phyloP scores from a whole-genome alignment of 2,329 filamentous ascomycete genomes.

The Chrysoporthe austroafricana region DNA sequence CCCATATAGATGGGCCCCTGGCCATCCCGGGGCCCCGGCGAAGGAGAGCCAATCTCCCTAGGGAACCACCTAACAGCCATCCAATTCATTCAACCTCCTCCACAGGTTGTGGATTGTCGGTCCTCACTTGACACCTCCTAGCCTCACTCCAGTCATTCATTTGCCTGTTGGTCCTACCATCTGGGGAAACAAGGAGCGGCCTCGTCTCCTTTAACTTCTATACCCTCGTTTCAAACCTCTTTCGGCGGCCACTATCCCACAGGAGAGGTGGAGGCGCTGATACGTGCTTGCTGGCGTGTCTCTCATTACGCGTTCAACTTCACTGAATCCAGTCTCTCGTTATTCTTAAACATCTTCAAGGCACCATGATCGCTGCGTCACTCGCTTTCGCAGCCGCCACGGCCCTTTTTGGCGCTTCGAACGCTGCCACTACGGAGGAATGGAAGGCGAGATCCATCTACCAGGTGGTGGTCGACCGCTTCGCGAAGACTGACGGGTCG shows the following conservation, averaged over 20 bases:
- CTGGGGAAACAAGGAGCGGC: slow-evolving; percentile 16
- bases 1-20: slow-evolving; percentile 13
- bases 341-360: slow-evolving; percentile 5
- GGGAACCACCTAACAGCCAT: slow-evolving; percentile 14
- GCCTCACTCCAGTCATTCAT: slow-evolving; percentile 21
- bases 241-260: background rate
- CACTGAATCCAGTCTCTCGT: slow-evolving; percentile 4
- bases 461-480: slow-evolving; percentile 61
- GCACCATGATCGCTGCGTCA: slow-evolving; percentile 25
- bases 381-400: slow-evolving; percentile 32
- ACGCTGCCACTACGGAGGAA: slow-evolving; percentile 50
- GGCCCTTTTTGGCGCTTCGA: slow-evolving; percentile 33
- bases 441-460: slow-evolving; percentile 63
- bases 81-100: slow-evolving; percentile 8
- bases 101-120: slow-evolving; percentile 17
- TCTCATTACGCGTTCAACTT: slow-evolving; percentile 17
- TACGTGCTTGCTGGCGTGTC: background rate
- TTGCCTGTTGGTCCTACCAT: slow-evolving; percentile 13
- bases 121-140: slow-evolving; percentile 4
- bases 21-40: slow-evolving; percentile 9
- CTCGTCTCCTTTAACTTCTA: slow-evolving; percentile 16
- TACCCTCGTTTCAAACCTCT: slow-evolving; percentile 24
- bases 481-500: slow-evolving; percentile 51
- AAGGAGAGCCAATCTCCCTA: slow-evolving; percentile 15
- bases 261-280: slow-evolving; percentile 12